Conservation (phyloP, 2,329 filamentous ascomycete genomes). For the Colletotrichum trifolii region DNA sequence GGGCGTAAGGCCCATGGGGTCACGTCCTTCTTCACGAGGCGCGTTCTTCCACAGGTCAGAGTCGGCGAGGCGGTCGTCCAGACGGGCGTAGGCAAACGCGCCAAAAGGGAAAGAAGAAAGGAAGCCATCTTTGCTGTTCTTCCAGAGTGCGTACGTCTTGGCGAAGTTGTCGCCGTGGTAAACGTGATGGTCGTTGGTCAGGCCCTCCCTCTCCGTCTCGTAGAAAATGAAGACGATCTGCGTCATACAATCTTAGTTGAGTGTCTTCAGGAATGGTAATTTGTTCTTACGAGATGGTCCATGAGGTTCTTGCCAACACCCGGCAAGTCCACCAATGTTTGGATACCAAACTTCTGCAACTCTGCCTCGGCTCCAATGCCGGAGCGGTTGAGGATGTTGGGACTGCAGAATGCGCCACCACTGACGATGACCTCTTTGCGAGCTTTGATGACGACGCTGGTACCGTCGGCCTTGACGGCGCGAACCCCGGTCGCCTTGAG, state of each 20-base stretch:
- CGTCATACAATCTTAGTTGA: not conserved
- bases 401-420: conserved; percentile 62
- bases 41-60: conserved; percentile 65
- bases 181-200: conserved; percentile 65
- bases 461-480: conserved; percentile 52
- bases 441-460: conserved; percentile 48
- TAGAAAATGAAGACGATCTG: conserved; percentile 70
- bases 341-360: conserved; percentile 52
- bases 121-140: conserved; percentile 67
- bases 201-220: conserved; percentile 60
- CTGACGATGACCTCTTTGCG: conserved; percentile 54
- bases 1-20: conserved; percentile 70
- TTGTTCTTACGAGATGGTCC: conserved; percentile 55
- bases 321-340: conserved; percentile 54
- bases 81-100: conserved; percentile 69
- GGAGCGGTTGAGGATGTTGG: conserved; percentile 62
- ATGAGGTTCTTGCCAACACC: conserved; percentile 64
- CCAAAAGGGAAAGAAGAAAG: conserved; percentile 73
- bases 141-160: conserved; percentile 65
- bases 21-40: conserved; percentile 59
- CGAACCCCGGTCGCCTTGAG: conserved; percentile 57
- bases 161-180: conserved; percentile 64
- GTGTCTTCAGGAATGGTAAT: too few relatives aligned
- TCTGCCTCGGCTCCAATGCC: conserved; percentile 61
- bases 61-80: conserved; percentile 68